Evolutionary conservation across 139 green algal genomes (phyloP), one percentile per base, ranked within the genome.

Genomic region (Coelastrella sp.): DNA sequence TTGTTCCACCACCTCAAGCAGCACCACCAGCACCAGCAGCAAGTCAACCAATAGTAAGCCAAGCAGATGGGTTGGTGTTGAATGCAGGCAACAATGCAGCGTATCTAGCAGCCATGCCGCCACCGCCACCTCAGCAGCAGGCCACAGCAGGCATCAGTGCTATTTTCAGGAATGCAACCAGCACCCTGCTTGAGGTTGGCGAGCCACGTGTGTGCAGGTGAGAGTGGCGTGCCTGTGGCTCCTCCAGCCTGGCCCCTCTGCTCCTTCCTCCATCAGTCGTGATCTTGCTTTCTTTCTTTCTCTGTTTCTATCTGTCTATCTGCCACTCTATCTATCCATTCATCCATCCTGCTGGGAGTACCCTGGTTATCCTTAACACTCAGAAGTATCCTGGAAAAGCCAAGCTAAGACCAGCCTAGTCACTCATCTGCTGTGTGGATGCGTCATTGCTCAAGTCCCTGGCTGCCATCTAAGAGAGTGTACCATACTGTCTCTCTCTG

Each of bases 121-220:
- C 73, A 27, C 58, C 58, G n/a, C 85, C 73, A 6, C 20, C 63
- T 11, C 60, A 78, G 83, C 74, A 90, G 68, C 82, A 78, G 27
- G 59, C 11, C 14, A 87, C 7, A 20, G 27, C 56, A 9, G 84
- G 84, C 20, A 80, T 88, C 19, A 70, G 68, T 22, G 84, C 84
- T 6, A 66, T 88, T 19, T 88, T 88, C 49, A 59, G 84, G 6
- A 80, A 80, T 70, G 84, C 84, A 8, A 88, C 78, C 12, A 91
- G 78, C 87, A 85, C 56, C 22, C 63, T 92, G 65, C 86, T 93
- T 15, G 91, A 94, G 65, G 87, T 90, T 4, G 90, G 92, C 3
- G 87, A 91, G 66, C 84, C 86, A 19, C 84, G 82, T 1, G 60
- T 88, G 63, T 83, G 85, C 68, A 87, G 85, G 65, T 75, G 56